phyloP scores from a whole-genome alignment of 192 early-diverging fungal species.

The Endogone sp. region DNA sequence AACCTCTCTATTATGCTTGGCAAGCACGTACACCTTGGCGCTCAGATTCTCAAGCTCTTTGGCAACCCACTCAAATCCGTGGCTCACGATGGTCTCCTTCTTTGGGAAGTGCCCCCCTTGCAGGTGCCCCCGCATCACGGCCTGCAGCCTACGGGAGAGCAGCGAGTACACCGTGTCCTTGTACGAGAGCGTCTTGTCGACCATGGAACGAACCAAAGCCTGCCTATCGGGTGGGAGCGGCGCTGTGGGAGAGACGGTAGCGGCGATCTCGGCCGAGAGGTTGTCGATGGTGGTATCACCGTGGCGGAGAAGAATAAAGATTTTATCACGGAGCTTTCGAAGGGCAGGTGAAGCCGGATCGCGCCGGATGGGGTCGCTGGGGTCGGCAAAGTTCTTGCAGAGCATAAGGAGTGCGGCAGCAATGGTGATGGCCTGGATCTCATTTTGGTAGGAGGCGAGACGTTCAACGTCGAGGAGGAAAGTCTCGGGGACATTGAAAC shows the following conservation, averaged over 20 bases:
- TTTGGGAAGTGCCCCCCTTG: constrained; percentile 22
- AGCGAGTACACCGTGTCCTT: constrained; percentile 33
- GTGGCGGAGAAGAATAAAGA: constrained; percentile 23
- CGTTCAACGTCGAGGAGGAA: constrained; percentile 62
- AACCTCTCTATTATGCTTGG: constrained; percentile 31
- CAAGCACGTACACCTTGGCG: constrained; percentile 18
- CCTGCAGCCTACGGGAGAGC: constrained; percentile 28
- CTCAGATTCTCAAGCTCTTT: constrained; percentile 23
- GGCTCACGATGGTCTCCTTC: constrained; percentile 21
- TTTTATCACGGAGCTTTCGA: constrained; percentile 9
- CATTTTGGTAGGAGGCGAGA: constrained; percentile 64
- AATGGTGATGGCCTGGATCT: constrained; percentile 62
- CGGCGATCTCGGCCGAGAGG: constrained; percentile 23
- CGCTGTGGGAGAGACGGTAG: background rate
- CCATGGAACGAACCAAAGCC: constrained; percentile 33
- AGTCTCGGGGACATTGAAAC: constrained; percentile 59
- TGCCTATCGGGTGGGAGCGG: constrained; percentile 10
- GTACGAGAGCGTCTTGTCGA: constrained; percentile 38
- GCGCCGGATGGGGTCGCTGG: background rate
- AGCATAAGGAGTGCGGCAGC: constrained; percentile 68
- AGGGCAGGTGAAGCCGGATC: background rate
- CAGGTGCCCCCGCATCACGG: constrained; percentile 25
- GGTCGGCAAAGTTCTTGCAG: constrained; percentile 52
- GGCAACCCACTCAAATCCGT: constrained; percentile 24
- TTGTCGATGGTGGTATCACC: constrained; percentile 22